phyloP scores from a whole-genome alignment of 1,139 yeast species.

The Candida pseudoviswanathii region DNA sequence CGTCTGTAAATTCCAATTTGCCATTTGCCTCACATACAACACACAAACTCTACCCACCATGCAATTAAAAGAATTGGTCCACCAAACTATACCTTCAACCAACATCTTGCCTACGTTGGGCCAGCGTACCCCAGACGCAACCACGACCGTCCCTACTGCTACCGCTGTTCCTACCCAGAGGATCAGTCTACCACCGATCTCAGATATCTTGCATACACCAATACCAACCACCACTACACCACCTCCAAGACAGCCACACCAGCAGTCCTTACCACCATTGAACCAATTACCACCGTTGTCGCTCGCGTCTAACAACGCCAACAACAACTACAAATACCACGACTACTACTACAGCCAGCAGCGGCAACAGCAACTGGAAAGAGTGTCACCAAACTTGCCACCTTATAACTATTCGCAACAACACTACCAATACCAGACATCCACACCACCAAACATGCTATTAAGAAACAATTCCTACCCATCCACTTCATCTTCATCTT shows the following conservation, averaged over 20 bases:
- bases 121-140: neutral
- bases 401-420: slow-evolving; percentile 6
- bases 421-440: slow-evolving; percentile 8
- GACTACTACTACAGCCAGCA: slow-evolving; percentile 7
- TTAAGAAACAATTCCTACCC: slow-evolving; percentile 3
- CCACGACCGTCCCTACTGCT: neutral
- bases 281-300: slow-evolving; percentile 6
- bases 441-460: slow-evolving; percentile 5
- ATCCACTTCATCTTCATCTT: slow-evolving; percentile 6
- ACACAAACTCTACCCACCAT: neutral
- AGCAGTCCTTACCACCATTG: slow-evolving; percentile 10
- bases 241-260: slow-evolving; percentile 3
- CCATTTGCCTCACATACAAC: neutral
- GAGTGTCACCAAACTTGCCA: slow-evolving; percentile 9
- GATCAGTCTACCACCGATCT: slow-evolving; percentile 40
- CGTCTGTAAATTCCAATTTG: too few relatives aligned
- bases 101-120: neutral
- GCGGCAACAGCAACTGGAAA: slow-evolving; percentile 8
- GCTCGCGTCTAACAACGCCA: slow-evolving; percentile 1
- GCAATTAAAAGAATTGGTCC: slow-evolving; percentile 12
- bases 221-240: slow-evolving; percentile 10
- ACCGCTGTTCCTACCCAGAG: slow-evolving; percentile 13
- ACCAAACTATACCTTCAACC: slow-evolving; percentile 7
- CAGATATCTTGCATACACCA: slow-evolving; percentile 27
- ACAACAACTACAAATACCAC: slow-evolving; percentile 6